Percentiles rank a stretch among this genome's conserved stretches.
phyloP scores from a whole-genome alignment of 2,329 filamentous ascomycete genomes.

The Scedosporium minutisporum region DNA sequence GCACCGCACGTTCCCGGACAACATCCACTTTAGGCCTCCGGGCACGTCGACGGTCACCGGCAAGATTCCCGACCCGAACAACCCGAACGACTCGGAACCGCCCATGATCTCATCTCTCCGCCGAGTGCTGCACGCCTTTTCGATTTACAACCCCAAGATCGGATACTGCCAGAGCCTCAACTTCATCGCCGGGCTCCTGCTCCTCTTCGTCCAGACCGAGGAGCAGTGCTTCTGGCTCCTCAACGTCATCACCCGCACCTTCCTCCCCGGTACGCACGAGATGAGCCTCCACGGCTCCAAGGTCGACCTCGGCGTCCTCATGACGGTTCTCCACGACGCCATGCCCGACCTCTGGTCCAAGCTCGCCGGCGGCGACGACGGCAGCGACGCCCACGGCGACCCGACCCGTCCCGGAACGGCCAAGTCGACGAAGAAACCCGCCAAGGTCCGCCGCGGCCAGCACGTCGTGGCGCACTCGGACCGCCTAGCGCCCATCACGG shows the following conservation, averaged over 20 bases:
- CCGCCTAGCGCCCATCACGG: conserved; percentile 75
- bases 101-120: conserved; percentile 73
- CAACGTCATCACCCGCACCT: conserved; percentile 80
- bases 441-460: conserved; percentile 27
- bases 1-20: conserved; percentile 90
- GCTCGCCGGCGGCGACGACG: conserved; percentile 68
- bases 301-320: conserved; percentile 86
- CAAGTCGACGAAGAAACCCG: conserved; percentile 24
- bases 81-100: conserved; percentile 42
- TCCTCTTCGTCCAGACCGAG: conserved; percentile 79
- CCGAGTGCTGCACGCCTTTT: conserved; percentile 79
- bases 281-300: conserved; percentile 85
- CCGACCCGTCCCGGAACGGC: conserved; percentile 17
- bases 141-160: conserved; percentile 81
- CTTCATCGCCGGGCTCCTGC: conserved; percentile 80
- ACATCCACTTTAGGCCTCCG: conserved; percentile 73
- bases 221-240: conserved; percentile 90
- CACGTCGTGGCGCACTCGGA: conserved; percentile 21
- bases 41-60: conserved; percentile 25
- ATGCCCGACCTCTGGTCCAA: conserved; percentile 81
- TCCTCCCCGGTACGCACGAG: conserved; percentile 86
- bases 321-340: conserved; percentile 73
- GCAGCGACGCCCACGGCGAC: conserved; percentile 25
- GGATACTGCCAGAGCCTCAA: conserved; percentile 96
- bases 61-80: conserved; percentile 24